Evolutionary conservation across 352 stramenopile genomes (phyloP), one percentile per base, ranked within the genome.

Genomic region (Globisporangium apiculatum): DNA sequence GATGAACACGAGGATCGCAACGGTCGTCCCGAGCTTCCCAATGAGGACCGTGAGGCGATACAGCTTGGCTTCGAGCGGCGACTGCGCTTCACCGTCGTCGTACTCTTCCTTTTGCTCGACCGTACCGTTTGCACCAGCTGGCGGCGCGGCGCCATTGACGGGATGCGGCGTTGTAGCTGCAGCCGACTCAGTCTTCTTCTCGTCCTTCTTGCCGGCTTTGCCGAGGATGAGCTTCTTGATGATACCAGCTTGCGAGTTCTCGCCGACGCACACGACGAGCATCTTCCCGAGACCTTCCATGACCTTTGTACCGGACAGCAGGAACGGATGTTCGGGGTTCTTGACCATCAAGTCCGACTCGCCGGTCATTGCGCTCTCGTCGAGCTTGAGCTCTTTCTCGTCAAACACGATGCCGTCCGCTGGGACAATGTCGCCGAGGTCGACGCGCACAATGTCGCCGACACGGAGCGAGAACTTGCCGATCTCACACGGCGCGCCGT

Each of bases 301-400:
- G 31, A 97, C 87, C 43, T 95, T 97, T 18, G 91, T 98, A 24
- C 95, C 95, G 1, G 89, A 98, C 17, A 98, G 77, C 12, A 98
- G 65, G 67, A 98, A 98, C 15, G 91, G 89, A 64, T 96, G 91
- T n/a, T 87, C 74, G 0, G 64, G 62, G 51, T 76, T 79, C 66
- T 97, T 98, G 17, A 63, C 57, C 48, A 98, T 66, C 31, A 97
- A 67, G 17, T 97, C 85, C 0, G 91, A 91, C 72, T 98, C 93
- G 48, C 93, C 93, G 5, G 93, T 98, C 65, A 98, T 84, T 7
- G 86, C 77, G 11, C 83, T 96, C 65, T 98, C 91, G 62, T 98
- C 89, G 15, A 96, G 71, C 61, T 93, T 94, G 51, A 97, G 70
- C 55, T 94, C 88, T 49, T 91, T 91, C 48, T 90, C 82, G 41